These are phyloP conservation scores for Neonectria hederae DNA, from an alignment of 2,329 filamentous ascomycete species.

Conservation along the genomic window DNA sequence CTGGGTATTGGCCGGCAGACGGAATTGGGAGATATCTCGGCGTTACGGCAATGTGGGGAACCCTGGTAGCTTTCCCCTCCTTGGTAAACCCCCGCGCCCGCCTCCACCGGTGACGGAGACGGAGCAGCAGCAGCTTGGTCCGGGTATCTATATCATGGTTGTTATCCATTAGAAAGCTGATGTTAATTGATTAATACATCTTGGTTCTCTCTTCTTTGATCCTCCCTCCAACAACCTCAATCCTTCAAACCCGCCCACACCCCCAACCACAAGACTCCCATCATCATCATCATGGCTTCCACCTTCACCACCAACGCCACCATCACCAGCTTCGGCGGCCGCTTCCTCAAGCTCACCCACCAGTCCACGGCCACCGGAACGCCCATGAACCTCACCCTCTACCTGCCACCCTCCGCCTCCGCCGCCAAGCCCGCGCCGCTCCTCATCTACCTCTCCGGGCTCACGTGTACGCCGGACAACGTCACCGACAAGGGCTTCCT, in stretches of 20 bases:
- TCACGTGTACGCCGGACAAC: slow-evolving; percentile 95
- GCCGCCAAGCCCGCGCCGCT: slow-evolving; percentile 71
- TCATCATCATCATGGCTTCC: slow-evolving; percentile 65
- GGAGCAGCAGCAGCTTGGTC: not conserved
- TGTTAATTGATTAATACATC: slow-evolving; percentile 3
- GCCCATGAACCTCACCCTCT: slow-evolving; percentile 93
- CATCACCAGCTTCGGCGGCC: slow-evolving; percentile 92
- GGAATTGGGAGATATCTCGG: slow-evolving; percentile 31
- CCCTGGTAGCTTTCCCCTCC: slow-evolving; percentile 25
- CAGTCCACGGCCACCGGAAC: slow-evolving; percentile 80
- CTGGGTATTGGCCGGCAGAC: not conserved
- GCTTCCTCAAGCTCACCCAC: slow-evolving; percentile 94
- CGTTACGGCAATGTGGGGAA: slow-evolving; percentile 29
- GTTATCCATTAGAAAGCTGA: not conserved
- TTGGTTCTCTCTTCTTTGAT: not conserved
- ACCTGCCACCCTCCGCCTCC: slow-evolving; percentile 79
- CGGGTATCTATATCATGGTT: slow-evolving; percentile 7
- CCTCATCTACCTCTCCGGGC: slow-evolving; percentile 90
- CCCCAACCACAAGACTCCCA: not conserved
- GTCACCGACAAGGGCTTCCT: slow-evolving; percentile 88
- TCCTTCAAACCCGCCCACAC: not conserved
- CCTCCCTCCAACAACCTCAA: not conserved
- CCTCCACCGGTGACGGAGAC: slow-evolving; percentile 5
- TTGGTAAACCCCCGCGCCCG: slow-evolving; percentile 10
- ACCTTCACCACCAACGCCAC: slow-evolving; percentile 85